Conservation (phyloP, 106 monocot genomes). For the Xerophyta viscosa region DNA sequence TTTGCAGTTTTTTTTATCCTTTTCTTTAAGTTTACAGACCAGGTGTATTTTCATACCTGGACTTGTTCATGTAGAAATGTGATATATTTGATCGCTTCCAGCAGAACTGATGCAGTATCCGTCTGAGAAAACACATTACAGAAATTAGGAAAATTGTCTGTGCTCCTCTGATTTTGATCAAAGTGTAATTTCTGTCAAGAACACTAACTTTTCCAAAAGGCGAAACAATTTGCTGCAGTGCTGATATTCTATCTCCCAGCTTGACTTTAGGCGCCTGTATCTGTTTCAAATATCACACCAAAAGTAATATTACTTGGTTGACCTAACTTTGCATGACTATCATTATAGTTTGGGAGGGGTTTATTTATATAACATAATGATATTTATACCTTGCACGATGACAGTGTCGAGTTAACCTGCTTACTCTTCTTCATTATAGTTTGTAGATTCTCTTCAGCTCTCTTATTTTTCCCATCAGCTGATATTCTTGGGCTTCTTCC, state of each 20-base stretch:
- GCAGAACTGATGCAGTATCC: conserved; percentile 71
- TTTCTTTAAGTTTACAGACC: too few species aligned
- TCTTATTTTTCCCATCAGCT: conserved; percentile 53
- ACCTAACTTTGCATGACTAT: background rate
- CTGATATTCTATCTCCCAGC: conserved; percentile 67
- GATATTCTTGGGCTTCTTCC: conserved; percentile 18
- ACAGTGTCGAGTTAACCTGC: conserved; percentile 18
- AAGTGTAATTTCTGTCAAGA: too few species aligned
- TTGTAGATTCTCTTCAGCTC: conserved; percentile 37
- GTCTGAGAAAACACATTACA: conserved; percentile 30
- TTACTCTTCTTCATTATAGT: conserved; percentile 42
- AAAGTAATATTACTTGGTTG: background rate
- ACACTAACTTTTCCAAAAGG: conserved; percentile 85
- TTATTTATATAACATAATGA: too few species aligned
- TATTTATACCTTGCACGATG: conserved; percentile 31
- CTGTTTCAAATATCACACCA: conserved; percentile 37
- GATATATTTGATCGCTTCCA: conserved; percentile 74
- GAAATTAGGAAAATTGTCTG: conserved; percentile 6
- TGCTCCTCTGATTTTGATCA: background rate
- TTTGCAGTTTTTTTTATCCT: too few species aligned
- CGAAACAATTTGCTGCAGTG: conserved; percentile 85
- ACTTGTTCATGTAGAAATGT: conserved; percentile 68
- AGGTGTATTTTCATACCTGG: conserved; percentile 21
- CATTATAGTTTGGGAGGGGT: too few species aligned
- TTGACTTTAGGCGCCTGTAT: conserved; percentile 77